Base-by-base conservation (phyloP, 2,329 filamentous ascomycete genomes). In the Endocalyx cinctus region DNA sequence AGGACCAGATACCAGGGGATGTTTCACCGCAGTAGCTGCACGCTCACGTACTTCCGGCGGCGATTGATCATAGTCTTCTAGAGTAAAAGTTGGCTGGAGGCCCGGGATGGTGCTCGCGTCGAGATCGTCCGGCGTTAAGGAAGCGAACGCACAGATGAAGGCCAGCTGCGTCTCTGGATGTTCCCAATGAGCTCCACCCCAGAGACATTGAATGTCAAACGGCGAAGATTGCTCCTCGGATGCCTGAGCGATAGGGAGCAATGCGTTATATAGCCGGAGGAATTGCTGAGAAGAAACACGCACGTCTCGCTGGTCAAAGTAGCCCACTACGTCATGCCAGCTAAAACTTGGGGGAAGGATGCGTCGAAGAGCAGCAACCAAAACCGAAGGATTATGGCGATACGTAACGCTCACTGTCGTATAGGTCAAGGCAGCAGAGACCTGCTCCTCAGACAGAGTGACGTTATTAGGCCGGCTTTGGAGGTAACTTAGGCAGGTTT, bases 91-190 rank as follows among this genome's bases (percentile, higher is more conserved):
- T 16, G 79, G 74, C 35, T 85, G 77, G 22, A 97, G 72, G 20
- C 83, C 79, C 1, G 88, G 90, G 38, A 97, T 92, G 22, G 84
- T 84, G 10, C 81, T 84, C 4, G 87, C 84, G 56, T 97, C 88
- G 17, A 95, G 72, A 50, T 89, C 77, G 17, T 86, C 77, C 0
- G 82, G 74, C 10, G 75, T 77, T 36, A 89, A 74, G 4, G 84
- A 85, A 15, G 90, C 72, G 56, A 90, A 96, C 13, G 88, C 88
- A 43, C 84, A 83, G 34, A 97, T 77, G 56, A 97, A 96, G n/a
- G 89, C 94, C 22, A 98, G 67, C 45, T 97, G 90, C 0, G 92
- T 87, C 42, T 94, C 81, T 11, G 84, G 77, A 46, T 94, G 78
- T 42, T 82, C 79, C 90, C 94, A 98, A 41, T 77, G 69, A 51